Base-by-base conservation (phyloP, 2,329 filamentous ascomycete species). In the Xylariomycetidae sp. region DNA sequence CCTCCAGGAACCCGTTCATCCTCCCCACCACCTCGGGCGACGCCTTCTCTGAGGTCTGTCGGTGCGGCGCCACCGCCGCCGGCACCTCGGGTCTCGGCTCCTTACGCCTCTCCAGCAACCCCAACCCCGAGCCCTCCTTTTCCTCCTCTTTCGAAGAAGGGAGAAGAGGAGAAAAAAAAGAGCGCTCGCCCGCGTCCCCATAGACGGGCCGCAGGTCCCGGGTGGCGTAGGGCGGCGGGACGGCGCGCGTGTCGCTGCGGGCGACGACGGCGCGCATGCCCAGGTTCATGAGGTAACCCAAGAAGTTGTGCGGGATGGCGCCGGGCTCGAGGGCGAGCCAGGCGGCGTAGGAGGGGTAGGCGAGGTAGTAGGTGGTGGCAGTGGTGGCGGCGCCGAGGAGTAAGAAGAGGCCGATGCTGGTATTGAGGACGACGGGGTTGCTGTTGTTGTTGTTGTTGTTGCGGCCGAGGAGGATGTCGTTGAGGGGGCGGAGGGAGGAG, bases 241-340 rank as follows among this genome's bases (percentile, higher is more conserved):
- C 39, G n/a, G n/a, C n/a, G 5, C 54, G 41, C 3, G 50, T 49
- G 41, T 67, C 64, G 18, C 45, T 40, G 6, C 56, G 44, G 16
- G 58, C 54, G 13, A 66, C 54, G 13, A 66, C 14, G 3, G 51
- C 41, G 34, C 57, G 57, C n/a, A 61, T 32, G 5, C 45, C 11
- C 7, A 51, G 42, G 42, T 66, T 63, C 3, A 59, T 14, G 1
- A 64, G 48, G 61, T 62, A 71, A 19, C 67, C 67, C 14, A 51
- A 19, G 17, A 59, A 17, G 35, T 67, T 66, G 45, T 66, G 53
- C 1, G 67, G 65, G 0, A 67, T 36, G 12, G 67, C 67, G 36
- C 67, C 66, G 4, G 54, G 57, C 11, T 67, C 67, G 19, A 70
- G 57, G 2, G 60, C 57, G 12, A 65, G 54, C 47, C 53, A 70